Conservation (phyloP, 306 rosid species). For the Oxytropis ochrocephala region DNA sequence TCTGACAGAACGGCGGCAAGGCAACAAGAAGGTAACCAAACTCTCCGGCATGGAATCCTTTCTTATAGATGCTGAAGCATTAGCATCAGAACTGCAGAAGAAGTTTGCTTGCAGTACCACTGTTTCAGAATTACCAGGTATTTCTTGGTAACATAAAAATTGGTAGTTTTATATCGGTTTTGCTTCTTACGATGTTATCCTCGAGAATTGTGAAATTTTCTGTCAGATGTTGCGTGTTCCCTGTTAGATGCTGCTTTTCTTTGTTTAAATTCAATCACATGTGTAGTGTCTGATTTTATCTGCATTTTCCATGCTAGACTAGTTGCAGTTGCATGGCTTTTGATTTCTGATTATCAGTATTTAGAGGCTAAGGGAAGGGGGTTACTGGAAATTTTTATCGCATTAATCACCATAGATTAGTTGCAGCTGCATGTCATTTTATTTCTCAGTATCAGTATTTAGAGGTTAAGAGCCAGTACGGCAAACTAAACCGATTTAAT, state of each 20-base stretch:
- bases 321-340: neutral
- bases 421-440: neutral
- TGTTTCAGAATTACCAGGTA: constrained; percentile 83
- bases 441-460: neutral
- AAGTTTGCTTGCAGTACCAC: constrained; percentile 95
- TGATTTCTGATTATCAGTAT: neutral
- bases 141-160: constrained; percentile 7
- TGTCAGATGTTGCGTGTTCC: neutral
- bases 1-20: constrained; percentile 84
- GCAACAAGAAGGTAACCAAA: constrained; percentile 90
- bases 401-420: neutral
- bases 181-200: neutral
- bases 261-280: neutral
- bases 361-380: neutral
- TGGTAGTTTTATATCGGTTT: neutral
- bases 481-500: neutral
- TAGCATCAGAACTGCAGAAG: constrained; percentile 92
- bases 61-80: constrained; percentile 76
- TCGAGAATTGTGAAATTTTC: neutral
- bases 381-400: neutral
- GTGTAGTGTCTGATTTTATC: neutral
- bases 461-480: neutral
- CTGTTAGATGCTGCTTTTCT: neutral
- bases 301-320: neutral
- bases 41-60: constrained; percentile 79